A percentile compares a stretch with the other conserved stretches of the same genome.
These are phyloP conservation scores for Leccinum boreale DNA, from an alignment of 768 basidiomycete genomes.

Conservation along the genomic window DNA sequence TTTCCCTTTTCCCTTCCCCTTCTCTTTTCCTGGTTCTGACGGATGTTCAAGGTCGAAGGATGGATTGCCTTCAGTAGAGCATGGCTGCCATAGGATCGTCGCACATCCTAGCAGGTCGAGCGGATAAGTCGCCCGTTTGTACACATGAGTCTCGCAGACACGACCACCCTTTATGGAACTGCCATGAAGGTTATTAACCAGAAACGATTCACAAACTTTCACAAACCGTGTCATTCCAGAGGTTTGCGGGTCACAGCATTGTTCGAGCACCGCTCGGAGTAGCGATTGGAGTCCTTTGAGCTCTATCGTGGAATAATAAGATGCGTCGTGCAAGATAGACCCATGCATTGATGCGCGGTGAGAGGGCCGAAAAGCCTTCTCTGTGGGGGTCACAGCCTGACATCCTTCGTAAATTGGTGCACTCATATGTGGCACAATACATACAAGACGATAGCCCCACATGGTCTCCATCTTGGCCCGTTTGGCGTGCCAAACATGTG, in stretches of 20 bases:
- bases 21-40: slow-evolving; percentile 11
- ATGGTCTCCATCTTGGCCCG: slow-evolving; percentile 91
- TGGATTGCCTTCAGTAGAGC: neutral
- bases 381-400: slow-evolving; percentile 82
- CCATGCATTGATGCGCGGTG: slow-evolving; percentile 85
- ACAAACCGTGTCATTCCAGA: slow-evolving; percentile 61
- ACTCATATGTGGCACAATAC: neutral
- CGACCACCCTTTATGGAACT: slow-evolving; percentile 71
- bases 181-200: slow-evolving; percentile 1
- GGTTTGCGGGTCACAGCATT: slow-evolving; percentile 64
- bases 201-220: neutral
- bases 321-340: slow-evolving; percentile 86
- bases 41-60: neutral
- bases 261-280: slow-evolving; percentile 49
- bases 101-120: slow-evolving; percentile 66
- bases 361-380: slow-evolving; percentile 89
- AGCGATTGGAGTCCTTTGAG: slow-evolving; percentile 60
- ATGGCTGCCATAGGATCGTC: slow-evolving; percentile 71
- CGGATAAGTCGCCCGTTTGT: slow-evolving; percentile 63
- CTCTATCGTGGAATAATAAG: slow-evolving; percentile 77
- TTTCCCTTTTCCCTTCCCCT: neutral
- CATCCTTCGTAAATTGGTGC: neutral
- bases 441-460: slow-evolving; percentile 90
- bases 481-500: slow-evolving; percentile 97
- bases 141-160: slow-evolving; percentile 62